These are phyloP conservation scores for Phytophthora tentaculata DNA, from an alignment of 352 stramenopile species.

Conservation along the genomic window DNA sequence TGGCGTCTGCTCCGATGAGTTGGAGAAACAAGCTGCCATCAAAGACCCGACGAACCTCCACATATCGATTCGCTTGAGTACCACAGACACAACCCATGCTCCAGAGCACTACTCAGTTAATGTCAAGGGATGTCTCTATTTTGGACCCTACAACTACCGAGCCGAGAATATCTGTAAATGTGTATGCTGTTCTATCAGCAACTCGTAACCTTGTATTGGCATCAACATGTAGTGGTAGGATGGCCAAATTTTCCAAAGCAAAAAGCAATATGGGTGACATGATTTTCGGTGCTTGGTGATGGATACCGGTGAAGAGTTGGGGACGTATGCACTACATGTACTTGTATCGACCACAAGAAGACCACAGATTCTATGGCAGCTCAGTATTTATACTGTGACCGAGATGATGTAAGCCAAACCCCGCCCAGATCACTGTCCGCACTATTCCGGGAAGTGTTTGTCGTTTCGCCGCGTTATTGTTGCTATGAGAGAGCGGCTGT, in stretches of 20 bases:
- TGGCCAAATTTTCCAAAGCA: too few relatives aligned
- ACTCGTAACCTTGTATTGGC: too few relatives aligned
- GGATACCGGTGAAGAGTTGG: too few relatives aligned
- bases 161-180: background rate
- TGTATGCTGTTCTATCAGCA: too few relatives aligned
- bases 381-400: background rate
- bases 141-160: constrained; percentile 16
- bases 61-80: constrained; percentile 37
- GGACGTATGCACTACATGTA: too few relatives aligned
- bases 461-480: constrained; percentile 17
- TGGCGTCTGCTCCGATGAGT: constrained; percentile 59
- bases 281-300: too few relatives aligned
- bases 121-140: constrained; percentile 14
- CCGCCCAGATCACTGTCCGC: constrained; percentile 4
- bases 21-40: constrained; percentile 68
- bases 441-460: constrained; percentile 25
- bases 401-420: background rate
- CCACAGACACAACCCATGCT: constrained; percentile 66
- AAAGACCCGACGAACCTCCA: constrained; percentile 57
- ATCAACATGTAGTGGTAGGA: too few relatives aligned
- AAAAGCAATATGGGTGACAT: too few relatives aligned
- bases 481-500: constrained; percentile 10
- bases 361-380: background rate
- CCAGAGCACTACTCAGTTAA: background rate
- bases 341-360: too few relatives aligned